Conservation (phyloP, 2,329 filamentous ascomycete species). For the Trichothecium roseum region DNA sequence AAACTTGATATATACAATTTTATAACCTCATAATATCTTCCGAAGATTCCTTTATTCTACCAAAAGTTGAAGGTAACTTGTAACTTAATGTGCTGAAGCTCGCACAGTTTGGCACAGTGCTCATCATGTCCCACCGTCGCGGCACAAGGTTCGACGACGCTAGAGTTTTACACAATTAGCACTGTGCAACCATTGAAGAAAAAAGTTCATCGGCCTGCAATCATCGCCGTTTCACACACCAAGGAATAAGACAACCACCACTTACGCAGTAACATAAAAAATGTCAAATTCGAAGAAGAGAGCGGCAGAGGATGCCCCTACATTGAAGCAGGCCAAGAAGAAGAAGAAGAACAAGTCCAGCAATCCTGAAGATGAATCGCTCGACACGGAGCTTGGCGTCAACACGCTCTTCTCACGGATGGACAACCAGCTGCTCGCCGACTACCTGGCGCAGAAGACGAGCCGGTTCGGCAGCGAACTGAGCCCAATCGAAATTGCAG, state of each 20-base stretch:
- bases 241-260: background rate
- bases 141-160: no score
- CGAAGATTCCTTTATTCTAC: no score
- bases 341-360: slow-evolving; percentile 46
- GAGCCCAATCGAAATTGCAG: slow-evolving; percentile 74
- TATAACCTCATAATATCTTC: no score
- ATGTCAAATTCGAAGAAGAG: slow-evolving; percentile 44
- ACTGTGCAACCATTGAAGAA: background rate
- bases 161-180: background rate
- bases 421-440: slow-evolving; percentile 73
- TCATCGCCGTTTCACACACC: no score
- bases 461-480: slow-evolving; percentile 70
- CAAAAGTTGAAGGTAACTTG: no score
- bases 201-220: slow-evolving; percentile 1
- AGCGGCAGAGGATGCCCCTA: slow-evolving; percentile 35
- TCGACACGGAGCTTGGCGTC: slow-evolving; percentile 62
- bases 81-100: no score
- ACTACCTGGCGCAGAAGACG: slow-evolving; percentile 73
- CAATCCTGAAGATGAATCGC: slow-evolving; percentile 41
- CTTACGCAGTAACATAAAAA: no score
- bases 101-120: no score
- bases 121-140: no score
- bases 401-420: slow-evolving; percentile 75
- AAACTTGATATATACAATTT: no score
- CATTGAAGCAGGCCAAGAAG: slow-evolving; percentile 30